These are phyloP conservation scores for Linum trigynum DNA, from an alignment of 345 rosid species.

Conservation along the genomic window DNA sequence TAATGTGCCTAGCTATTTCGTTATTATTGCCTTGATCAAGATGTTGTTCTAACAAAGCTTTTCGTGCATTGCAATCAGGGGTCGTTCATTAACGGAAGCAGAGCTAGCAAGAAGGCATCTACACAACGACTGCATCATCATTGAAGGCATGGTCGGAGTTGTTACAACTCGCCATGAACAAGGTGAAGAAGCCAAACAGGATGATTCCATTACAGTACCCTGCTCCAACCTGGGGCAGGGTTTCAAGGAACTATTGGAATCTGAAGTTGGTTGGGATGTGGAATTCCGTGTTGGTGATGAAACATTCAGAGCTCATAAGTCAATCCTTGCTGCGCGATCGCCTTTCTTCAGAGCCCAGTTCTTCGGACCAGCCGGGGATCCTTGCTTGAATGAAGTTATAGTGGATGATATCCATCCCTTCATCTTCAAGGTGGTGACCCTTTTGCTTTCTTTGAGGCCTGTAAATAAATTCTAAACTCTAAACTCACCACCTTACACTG, in stretches of 20 bases:
- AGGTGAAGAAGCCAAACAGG: slow-evolving; percentile 53
- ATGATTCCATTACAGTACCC: slow-evolving; percentile 42
- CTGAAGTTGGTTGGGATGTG: slow-evolving; percentile 70
- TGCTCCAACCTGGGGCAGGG: slow-evolving; percentile 73
- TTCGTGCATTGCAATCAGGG: slow-evolving; percentile 44
- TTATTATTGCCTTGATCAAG: no score
- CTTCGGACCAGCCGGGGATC: slow-evolving; percentile 77
- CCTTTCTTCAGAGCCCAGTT: slow-evolving; percentile 94
- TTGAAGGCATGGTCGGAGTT: slow-evolving; percentile 88
- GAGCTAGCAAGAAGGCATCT: slow-evolving; percentile 60
- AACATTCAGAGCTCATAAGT: slow-evolving; percentile 70
- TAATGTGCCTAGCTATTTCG: slow-evolving; percentile 13
- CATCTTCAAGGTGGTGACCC: slow-evolving; percentile 78
- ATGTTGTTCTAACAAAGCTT: no score
- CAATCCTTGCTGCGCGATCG: slow-evolving; percentile 86
- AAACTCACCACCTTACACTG: background rate
- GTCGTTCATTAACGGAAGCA: slow-evolving; percentile 69
- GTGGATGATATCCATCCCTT: slow-evolving; percentile 73
- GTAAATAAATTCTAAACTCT: no score
- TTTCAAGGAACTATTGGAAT: slow-evolving; percentile 57
- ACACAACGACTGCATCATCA: slow-evolving; percentile 67
- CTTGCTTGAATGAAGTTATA: slow-evolving; percentile 36
- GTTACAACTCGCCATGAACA: slow-evolving; percentile 44
- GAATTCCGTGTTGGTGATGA: slow-evolving; percentile 68
- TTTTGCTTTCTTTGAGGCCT: background rate